Percentiles rank a stretch among this genome's conserved stretches.
phyloP scores from a whole-genome alignment of 106 monocot species.

The Dendrobium nobile region DNA sequence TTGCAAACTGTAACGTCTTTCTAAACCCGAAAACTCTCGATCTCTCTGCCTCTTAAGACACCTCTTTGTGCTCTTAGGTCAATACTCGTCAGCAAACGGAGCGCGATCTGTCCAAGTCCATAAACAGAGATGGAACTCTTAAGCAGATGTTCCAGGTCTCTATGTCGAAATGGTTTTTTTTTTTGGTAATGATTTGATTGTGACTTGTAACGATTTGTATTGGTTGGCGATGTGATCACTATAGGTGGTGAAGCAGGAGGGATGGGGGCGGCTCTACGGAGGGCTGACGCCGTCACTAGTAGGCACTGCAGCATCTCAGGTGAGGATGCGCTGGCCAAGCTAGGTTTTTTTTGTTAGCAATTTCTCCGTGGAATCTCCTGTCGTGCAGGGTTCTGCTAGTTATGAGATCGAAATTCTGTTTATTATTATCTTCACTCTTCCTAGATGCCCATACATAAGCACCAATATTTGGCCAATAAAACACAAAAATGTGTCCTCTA shows the following conservation, averaged over 20 bases:
- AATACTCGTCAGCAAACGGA: conserved; percentile 93
- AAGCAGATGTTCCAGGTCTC: conserved; percentile 53
- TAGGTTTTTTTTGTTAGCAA: background rate
- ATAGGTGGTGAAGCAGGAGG: conserved; percentile 81
- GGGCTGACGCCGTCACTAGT: conserved; percentile 75
- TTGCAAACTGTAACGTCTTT: conserved; percentile 65
- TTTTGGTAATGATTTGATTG: background rate
- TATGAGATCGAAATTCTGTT: too few relatives aligned
- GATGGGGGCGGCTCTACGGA: conserved; percentile 78
- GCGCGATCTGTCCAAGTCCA: conserved; percentile 38
- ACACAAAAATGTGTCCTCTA: too few relatives aligned
- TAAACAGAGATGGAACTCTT: conserved; percentile 37
- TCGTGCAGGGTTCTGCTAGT: background rate
- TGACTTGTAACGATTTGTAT: background rate
- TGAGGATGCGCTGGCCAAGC: background rate
- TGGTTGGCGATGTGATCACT: background rate
- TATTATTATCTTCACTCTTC: too few relatives aligned
- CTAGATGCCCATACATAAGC: too few relatives aligned
- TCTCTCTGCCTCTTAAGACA: background rate
- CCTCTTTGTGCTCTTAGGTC: conserved; percentile 25
- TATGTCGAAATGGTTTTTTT: background rate
- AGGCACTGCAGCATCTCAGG: conserved; percentile 93
- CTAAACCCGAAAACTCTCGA: background rate
- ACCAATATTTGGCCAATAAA: too few relatives aligned
- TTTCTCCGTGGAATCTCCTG: background rate